Percentiles rank a stretch among this genome's conserved stretches.
Evolutionary conservation across 495 filamentous ascomycete species (phyloP).

Genomic region (Copromyces sp.): DNA sequence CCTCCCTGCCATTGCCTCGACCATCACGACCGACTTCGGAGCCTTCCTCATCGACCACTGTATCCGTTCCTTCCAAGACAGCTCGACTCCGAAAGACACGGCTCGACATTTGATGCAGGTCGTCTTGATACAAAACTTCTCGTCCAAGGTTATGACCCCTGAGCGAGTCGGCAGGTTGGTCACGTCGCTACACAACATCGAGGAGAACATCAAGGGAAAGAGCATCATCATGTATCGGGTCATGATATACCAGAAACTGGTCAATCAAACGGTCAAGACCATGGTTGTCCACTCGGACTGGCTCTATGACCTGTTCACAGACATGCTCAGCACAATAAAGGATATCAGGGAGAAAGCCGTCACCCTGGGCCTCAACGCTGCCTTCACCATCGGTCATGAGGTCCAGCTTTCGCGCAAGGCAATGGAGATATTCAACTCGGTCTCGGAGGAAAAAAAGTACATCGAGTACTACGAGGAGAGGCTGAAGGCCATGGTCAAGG

Average conservation of each 20-base stretch:
- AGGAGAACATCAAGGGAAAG: conserved; percentile 64
- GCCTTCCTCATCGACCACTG: conserved; percentile 70
- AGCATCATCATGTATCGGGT: conserved; percentile 65
- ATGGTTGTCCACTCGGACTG: conserved; percentile 62
- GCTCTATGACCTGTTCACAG: conserved; percentile 70
- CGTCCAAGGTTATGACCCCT: conserved; percentile 57
- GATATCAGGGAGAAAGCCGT: conserved; percentile 70
- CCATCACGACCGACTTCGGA: conserved; percentile 65
- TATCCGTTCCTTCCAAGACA: conserved; percentile 51
- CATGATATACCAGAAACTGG: conserved; percentile 61
- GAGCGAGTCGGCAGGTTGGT: conserved; percentile 59
- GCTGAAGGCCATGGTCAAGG: conserved; percentile 59
- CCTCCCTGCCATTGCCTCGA: conserved; percentile 51
- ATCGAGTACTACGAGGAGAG: conserved; percentile 53
- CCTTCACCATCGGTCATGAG: conserved; percentile 54
- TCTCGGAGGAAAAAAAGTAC: conserved; percentile 47
- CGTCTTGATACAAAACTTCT: conserved; percentile 67
- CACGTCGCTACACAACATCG: conserved; percentile 55
- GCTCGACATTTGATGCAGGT: conserved; percentile 67
- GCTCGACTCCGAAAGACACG: conserved; percentile 58
- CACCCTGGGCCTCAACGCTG: conserved; percentile 55
- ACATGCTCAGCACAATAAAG: conserved; percentile 65
- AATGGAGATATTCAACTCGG: conserved; percentile 51
- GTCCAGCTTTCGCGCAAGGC: conserved; percentile 52
- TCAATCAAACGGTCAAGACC: conserved; percentile 52